These are phyloP conservation scores for Leccinum griseonigrum DNA, from an alignment of 1,284 basidiomycete genomes.

Conservation along the genomic window DNA sequence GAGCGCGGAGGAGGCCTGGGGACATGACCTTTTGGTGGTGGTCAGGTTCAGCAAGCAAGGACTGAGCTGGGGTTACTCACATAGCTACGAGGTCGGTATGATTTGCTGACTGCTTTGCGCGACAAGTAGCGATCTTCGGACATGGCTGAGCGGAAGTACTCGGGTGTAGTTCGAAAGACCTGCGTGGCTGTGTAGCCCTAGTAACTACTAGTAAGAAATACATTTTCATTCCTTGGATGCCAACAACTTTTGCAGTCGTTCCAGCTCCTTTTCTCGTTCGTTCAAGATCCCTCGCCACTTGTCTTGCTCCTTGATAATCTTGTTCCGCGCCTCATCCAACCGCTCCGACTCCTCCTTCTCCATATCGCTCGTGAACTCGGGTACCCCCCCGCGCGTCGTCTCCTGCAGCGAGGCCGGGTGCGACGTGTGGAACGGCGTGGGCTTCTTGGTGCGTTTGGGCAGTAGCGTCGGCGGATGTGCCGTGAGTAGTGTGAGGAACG, in stretches of 20 bases:
- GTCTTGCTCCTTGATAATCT: constrained; percentile 64
- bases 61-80: constrained; percentile 23
- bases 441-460: constrained; percentile 59
- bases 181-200: background rate
- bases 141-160: constrained; percentile 11
- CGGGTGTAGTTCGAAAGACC: background rate
- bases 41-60: background rate
- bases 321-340: constrained; percentile 74
- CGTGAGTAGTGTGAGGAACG: constrained; percentile 83
- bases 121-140: constrained; percentile 36
- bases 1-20: constrained; percentile 81
- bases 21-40: constrained; percentile 61
- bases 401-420: constrained; percentile 63
- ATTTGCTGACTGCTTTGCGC: constrained; percentile 34
- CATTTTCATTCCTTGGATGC: background rate
- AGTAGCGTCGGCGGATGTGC: constrained; percentile 83
- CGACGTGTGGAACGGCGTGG: constrained; percentile 69
- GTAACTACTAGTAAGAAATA: no score
- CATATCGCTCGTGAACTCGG: constrained; percentile 83
- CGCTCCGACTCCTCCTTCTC: constrained; percentile 83
- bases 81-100: constrained; percentile 41
- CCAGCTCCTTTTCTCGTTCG: constrained; percentile 73
- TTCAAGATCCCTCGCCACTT: constrained; percentile 57
- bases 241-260: constrained; percentile 51
- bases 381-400: constrained; percentile 56